phyloP scores from a whole-genome alignment of 441 rosid species.

The Kokia cookei region DNA sequence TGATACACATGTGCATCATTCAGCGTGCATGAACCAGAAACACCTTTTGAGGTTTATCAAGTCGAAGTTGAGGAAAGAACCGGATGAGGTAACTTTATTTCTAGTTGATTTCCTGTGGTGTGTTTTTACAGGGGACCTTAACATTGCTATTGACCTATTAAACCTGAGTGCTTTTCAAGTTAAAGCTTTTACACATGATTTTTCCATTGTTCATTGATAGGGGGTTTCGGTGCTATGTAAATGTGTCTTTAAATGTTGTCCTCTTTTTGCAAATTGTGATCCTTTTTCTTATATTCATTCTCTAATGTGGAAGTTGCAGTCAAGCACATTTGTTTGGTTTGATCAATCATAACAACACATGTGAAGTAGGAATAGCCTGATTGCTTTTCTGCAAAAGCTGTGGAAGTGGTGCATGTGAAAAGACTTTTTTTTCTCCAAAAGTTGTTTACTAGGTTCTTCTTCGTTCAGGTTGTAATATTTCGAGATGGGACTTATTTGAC shows the following conservation, averaged over 20 bases:
- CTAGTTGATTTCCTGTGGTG: neutral
- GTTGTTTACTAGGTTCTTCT: neutral
- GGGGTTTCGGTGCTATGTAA: neutral
- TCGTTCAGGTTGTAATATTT: slow-evolving; percentile 89
- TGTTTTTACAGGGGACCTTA: neutral
- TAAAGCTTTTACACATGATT: neutral
- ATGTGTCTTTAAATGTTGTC: neutral
- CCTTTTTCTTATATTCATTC: neutral
- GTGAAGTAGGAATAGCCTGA: neutral
- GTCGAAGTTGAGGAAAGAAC: slow-evolving; percentile 96
- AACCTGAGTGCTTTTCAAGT: neutral
- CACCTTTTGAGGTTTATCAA: slow-evolving; percentile 97
- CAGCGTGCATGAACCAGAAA: slow-evolving; percentile 99
- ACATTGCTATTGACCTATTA: neutral
- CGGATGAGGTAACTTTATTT: slow-evolving; percentile 74
- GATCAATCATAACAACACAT: neutral
- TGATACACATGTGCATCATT: slow-evolving; percentile 98
- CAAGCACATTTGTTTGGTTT: neutral
- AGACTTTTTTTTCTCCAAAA: neutral
- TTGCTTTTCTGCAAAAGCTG: neutral
- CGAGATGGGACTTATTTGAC: slow-evolving; percentile 98
- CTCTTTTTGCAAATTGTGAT: neutral
- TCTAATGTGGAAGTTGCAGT: neutral
- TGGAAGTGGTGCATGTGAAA: neutral
- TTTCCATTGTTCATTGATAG: neutral